Percentiles rank a stretch among this genome's conserved stretches.
These are phyloP conservation scores for Pythium dissimile DNA, from an alignment of 352 stramenopile species.

Conservation along the genomic window DNA sequence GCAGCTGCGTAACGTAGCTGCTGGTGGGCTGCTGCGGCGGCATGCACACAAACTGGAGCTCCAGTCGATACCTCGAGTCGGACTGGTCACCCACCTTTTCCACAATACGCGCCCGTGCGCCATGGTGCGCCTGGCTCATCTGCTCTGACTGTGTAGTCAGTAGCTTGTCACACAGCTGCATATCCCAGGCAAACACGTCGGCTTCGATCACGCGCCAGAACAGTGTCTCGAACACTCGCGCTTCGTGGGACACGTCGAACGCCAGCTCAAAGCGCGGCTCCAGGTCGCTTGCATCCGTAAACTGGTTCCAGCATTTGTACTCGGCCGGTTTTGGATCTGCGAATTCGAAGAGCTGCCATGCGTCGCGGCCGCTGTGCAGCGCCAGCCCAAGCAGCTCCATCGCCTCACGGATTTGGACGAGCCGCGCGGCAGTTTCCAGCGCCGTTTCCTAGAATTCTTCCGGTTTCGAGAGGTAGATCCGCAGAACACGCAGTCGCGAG, in stretches of 20 bases:
- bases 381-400: constrained; percentile 8
- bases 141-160: background rate
- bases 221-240: background rate
- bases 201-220: background rate
- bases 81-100: background rate
- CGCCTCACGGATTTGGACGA: background rate
- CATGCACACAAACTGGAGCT: constrained; percentile 13
- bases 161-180: constrained; percentile 2
- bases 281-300: background rate
- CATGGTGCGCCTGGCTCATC: background rate
- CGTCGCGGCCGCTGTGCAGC: constrained; percentile 3
- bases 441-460: background rate
- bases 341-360: constrained; percentile 1
- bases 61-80: background rate
- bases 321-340: background rate
- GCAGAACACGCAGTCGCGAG: constrained; percentile 7
- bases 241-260: constrained; percentile 9
- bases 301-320: constrained; percentile 6
- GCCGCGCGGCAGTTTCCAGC: background rate
- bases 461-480: constrained; percentile 9
- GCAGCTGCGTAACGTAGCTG: background rate
- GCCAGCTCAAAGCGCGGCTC: constrained; percentile 10
- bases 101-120: background rate
- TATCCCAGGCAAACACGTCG: constrained; percentile 12
- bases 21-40: constrained; percentile 5